These are phyloP conservation scores for Limnanthes douglasii DNA, from an alignment of 345 rosid genomes.

Conservation along the genomic window DNA sequence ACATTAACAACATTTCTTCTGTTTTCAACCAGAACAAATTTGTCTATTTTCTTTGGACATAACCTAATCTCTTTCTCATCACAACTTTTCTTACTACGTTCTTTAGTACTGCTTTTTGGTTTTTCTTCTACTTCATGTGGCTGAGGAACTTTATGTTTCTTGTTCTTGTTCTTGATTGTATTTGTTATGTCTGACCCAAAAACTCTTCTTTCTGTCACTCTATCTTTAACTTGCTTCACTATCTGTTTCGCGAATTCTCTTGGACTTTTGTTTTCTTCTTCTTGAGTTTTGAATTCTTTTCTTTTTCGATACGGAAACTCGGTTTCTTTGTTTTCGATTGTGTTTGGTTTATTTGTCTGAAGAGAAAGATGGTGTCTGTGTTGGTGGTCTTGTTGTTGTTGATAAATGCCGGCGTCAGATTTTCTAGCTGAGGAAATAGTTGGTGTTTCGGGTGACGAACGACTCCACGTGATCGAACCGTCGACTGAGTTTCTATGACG, in stretches of 20 bases:
- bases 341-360: constrained; percentile 54
- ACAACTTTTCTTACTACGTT: constrained; percentile 15
- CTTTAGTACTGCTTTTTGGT: constrained; percentile 1
- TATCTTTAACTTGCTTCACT: constrained; percentile 62
- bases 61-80: no score
- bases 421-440: constrained; percentile 53
- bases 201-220: constrained; percentile 28
- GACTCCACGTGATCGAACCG: constrained; percentile 18
- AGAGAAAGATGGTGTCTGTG: constrained; percentile 67
- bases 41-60: no score
- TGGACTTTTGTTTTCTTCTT: constrained; percentile 38
- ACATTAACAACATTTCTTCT: constrained; percentile 22
- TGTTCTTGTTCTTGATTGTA: constrained; percentile 29
- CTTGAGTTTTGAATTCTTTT: constrained; percentile 20
- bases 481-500: constrained; percentile 13
- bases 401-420: constrained; percentile 48
- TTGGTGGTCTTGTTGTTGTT: no score
- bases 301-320: constrained; percentile 15
- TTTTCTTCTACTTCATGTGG: no score
- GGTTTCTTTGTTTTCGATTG: constrained; percentile 14
- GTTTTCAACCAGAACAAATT: no score
- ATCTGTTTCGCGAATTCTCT: constrained; percentile 49
- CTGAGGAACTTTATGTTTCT: no score
- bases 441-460: constrained; percentile 74
- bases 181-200: constrained; percentile 70